Evolutionary conservation across 2,329 filamentous ascomycete species (phyloP).

Genomic region (Chaetomiaceae sp.): DNA sequence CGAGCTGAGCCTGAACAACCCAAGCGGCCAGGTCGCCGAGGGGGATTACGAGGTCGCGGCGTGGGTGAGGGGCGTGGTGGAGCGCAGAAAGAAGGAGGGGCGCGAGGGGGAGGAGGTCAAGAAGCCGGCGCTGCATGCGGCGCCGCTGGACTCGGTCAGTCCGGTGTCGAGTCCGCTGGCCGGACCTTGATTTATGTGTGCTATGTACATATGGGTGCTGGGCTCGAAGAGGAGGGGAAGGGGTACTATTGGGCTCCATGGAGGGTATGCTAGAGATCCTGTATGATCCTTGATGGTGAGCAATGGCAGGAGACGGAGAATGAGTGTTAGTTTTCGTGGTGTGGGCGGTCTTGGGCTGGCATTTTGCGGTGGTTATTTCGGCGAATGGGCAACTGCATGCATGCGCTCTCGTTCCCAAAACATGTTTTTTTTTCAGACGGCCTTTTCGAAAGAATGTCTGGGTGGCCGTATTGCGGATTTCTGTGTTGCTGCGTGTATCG

Average conservation of each 20-base stretch:
- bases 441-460: no score
- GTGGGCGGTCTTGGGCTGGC: no score
- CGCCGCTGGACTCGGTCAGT: slow-evolving; percentile 69
- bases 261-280: no score
- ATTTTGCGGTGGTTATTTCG: background rate
- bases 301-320: no score
- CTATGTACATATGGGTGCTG: background rate
- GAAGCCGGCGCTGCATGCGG: slow-evolving; percentile 82
- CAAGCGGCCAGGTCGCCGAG: slow-evolving; percentile 34
- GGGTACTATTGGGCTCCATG: no score
- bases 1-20: slow-evolving; percentile 35
- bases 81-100: slow-evolving; percentile 55
- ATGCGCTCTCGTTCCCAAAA: background rate
- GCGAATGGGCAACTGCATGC: background rate
- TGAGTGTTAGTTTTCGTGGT: no score
- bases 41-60: slow-evolving; percentile 77
- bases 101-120: slow-evolving; percentile 36
- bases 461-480: no score
- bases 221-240: background rate
- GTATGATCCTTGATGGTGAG: no score
- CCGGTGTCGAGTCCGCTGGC: slow-evolving; percentile 38
- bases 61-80: slow-evolving; percentile 73
- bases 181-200: background rate
- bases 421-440: background rate
- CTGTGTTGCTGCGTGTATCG: no score